Evolutionary conservation across 139 green algal species (phyloP).

Genomic region (Chlamydomonas incerta): DNA sequence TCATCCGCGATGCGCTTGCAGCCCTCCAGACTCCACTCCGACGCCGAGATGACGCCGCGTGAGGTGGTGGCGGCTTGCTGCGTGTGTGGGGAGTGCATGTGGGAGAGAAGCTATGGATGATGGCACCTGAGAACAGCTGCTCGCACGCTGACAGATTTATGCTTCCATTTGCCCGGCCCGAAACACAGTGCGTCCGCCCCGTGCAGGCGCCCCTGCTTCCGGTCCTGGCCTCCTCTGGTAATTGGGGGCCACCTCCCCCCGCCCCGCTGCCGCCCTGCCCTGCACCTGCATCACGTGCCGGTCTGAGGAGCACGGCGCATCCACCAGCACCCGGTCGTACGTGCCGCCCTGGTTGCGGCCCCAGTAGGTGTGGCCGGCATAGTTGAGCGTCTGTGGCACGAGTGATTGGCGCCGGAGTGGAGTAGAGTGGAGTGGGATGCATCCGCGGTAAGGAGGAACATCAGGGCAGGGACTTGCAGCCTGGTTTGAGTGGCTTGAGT

Average conservation of each 20-base stretch:
- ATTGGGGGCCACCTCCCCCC: background rate
- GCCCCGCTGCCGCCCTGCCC: background rate
- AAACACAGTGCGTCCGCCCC: no score
- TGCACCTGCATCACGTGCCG: constrained; percentile 66
- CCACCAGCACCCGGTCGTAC: constrained; percentile 49
- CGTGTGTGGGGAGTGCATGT: no score
- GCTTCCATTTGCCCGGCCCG: no score
- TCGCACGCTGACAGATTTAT: no score
- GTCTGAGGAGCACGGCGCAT: constrained; percentile 78
- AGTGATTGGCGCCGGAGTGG: background rate
- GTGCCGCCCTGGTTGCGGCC: constrained; percentile 11
- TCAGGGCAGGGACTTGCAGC: no score
- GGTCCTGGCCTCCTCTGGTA: no score
- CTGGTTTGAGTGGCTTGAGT: no score
- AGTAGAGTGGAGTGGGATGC: no score
- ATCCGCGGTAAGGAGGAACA: no score
- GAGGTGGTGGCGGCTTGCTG: background rate
- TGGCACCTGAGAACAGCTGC: no score
- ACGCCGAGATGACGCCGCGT: background rate
- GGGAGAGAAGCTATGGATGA: no score
- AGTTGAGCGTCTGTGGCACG: constrained; percentile 1
- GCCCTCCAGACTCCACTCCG: constrained; percentile 61
- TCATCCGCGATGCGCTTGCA: constrained; percentile 60
- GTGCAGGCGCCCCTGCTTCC: no score
- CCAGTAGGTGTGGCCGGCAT: constrained; percentile 20